phyloP scores from a whole-genome alignment of 345 rosid species.

The Salix dunnii region DNA sequence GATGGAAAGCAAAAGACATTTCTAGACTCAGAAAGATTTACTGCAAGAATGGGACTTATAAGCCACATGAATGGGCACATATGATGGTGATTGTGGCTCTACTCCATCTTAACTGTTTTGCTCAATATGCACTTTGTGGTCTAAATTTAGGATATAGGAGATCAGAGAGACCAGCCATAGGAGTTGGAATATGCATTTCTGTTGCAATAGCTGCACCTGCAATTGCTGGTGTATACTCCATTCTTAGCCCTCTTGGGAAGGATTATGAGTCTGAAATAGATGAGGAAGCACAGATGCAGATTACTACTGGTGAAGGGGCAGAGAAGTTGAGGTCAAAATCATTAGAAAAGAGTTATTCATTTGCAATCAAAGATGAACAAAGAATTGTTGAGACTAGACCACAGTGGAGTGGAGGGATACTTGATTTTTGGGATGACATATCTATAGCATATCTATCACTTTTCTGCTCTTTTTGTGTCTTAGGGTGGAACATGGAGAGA shows the following conservation, averaged over 20 bases:
- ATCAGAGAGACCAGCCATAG: conserved; percentile 76
- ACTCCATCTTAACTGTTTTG: conserved; percentile 86
- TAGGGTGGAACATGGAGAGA: conserved; percentile 98
- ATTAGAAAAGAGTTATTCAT: conserved; percentile 63
- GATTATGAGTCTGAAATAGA: conserved; percentile 58
- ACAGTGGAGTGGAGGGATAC: conserved; percentile 80
- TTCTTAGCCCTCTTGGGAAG: conserved; percentile 81
- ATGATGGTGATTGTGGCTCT: conserved; percentile 76
- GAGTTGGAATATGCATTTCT: conserved; percentile 78
- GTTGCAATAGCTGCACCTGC: conserved; percentile 91
- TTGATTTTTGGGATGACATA: conserved; percentile 85
- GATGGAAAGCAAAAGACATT: conserved; percentile 73
- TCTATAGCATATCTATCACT: conserved; percentile 78
- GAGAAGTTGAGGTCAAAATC: conserved; percentile 26
- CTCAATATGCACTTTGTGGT: conserved; percentile 93
- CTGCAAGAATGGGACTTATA: conserved; percentile 82
- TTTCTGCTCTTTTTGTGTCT: conserved; percentile 80
- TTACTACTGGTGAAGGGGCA: conserved; percentile 26
- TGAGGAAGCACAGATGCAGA: conserved; percentile 57
- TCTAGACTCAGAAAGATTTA: conserved; percentile 65
- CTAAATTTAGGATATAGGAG: conserved; percentile 77
- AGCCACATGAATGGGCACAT: conserved; percentile 88
- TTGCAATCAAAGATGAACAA: conserved; percentile 45
- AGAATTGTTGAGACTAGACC: conserved; percentile 49
- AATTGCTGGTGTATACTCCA: conserved; percentile 68